phyloP scores from a whole-genome alignment of 2,329 filamentous ascomycete genomes.

The Chrysosporium keratinophilum region DNA sequence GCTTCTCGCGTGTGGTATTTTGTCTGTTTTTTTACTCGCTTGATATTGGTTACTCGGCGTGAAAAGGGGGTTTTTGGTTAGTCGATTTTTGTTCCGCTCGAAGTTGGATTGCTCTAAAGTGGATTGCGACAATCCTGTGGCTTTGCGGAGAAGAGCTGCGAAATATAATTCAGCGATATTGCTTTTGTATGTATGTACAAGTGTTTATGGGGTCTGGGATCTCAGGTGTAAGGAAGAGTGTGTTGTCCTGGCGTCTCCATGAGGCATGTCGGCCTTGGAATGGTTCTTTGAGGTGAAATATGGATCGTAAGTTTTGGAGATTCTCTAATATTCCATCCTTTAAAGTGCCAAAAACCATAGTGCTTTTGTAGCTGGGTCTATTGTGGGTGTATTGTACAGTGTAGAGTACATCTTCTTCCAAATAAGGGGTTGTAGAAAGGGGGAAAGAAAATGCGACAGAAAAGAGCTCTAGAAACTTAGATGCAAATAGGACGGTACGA shows the following conservation, averaged over 20 bases:
- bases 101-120: neutral
- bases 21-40: neutral
- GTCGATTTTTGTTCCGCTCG: neutral
- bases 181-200: neutral
- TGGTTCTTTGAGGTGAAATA: too few relatives aligned
- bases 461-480: neutral
- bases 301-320: neutral
- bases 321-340: neutral
- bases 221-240: neutral
- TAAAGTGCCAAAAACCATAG: neutral
- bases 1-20: neutral
- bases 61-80: neutral
- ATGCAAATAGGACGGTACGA: neutral
- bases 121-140: neutral
- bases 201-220: neutral
- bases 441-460: neutral
- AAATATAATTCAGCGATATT: neutral
- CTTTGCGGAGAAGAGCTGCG: neutral
- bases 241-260: neutral
- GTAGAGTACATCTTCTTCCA: neutral
- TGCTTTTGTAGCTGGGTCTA: neutral
- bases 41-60: neutral
- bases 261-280: too few relatives aligned
- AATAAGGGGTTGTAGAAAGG: neutral
- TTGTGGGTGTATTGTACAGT: constrained; percentile 3